These are phyloP conservation scores for Sphagnum fallax DNA, from an alignment of 228 moss, liverwort and hornwort species.

Conservation along the genomic window DNA sequence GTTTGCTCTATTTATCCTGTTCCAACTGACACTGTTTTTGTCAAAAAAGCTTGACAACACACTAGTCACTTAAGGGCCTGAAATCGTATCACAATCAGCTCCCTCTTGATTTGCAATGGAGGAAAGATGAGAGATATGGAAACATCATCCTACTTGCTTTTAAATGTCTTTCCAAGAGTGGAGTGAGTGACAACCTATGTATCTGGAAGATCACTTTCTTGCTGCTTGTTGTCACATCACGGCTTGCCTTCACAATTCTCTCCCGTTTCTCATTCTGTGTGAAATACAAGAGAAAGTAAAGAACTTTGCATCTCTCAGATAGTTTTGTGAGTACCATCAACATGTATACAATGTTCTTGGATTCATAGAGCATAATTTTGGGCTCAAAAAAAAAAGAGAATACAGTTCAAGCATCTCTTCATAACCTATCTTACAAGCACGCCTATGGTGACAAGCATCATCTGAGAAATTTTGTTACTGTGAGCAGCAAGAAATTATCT, in stretches of 20 bases:
- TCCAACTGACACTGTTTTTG: neutral
- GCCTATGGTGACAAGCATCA: no score
- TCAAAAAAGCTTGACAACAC: neutral
- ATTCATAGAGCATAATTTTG: no score
- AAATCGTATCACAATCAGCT: neutral
- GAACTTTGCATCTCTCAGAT: no score
- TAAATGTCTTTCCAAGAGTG: neutral
- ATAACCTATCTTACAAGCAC: no score
- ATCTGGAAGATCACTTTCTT: conserved; percentile 58
- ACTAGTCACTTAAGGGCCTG: neutral
- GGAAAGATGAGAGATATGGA: neutral
- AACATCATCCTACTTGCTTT: neutral
- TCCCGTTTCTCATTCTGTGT: conserved; percentile 53
- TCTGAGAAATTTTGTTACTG: no score
- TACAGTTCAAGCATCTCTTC: no score
- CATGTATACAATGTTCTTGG: no score
- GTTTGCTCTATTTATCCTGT: conserved; percentile 29
- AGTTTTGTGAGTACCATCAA: no score
- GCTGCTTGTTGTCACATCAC: conserved; percentile 50
- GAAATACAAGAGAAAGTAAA: neutral
- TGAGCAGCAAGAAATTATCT: no score
- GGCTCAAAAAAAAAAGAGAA: no score
- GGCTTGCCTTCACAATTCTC: conserved; percentile 47
- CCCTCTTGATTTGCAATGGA: neutral
- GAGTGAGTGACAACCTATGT: conserved; percentile 22